Evolutionary conservation across 2,329 filamentous ascomycete genomes (phyloP).

Genomic region (Paramyrothecium sp.): DNA sequence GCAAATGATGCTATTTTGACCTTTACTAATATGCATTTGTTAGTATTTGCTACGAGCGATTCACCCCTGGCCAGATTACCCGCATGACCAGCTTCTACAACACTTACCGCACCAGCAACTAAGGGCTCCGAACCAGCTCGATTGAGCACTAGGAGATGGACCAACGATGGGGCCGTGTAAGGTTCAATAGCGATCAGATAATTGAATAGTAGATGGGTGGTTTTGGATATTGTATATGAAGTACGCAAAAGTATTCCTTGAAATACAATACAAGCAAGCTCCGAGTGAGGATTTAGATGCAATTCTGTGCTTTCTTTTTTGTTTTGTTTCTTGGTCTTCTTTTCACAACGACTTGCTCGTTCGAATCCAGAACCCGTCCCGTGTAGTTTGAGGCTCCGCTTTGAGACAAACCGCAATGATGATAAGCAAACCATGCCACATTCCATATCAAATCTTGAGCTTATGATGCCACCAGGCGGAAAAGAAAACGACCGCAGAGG

Average conservation of each 20-base stretch:
- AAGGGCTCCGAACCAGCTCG: conserved; percentile 34
- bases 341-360: too few species aligned
- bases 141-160: too few species aligned
- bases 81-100: conserved; percentile 39
- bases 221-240: not conserved
- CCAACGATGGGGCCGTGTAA: not conserved
- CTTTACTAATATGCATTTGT: conserved; percentile 16
- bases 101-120: conserved; percentile 14
- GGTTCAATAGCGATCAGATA: not conserved
- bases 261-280: not conserved
- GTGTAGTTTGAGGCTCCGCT: too few species aligned
- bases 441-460: too few species aligned
- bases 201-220: not conserved
- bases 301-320: too few species aligned
- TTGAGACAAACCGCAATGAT: too few species aligned
- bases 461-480: too few species aligned
- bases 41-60: conserved; percentile 42
- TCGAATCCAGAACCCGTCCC: too few species aligned
- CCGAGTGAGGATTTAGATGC: too few species aligned
- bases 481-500: too few species aligned
- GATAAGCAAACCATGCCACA: too few species aligned
- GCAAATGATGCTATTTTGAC: not conserved
- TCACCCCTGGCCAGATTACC: conserved; percentile 38
- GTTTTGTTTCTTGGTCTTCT: too few species aligned
- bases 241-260: not conserved